These are phyloP conservation scores for Coemansia sp. DNA, from an alignment of 192 early-diverging fungal genomes.

Conservation along the genomic window DNA sequence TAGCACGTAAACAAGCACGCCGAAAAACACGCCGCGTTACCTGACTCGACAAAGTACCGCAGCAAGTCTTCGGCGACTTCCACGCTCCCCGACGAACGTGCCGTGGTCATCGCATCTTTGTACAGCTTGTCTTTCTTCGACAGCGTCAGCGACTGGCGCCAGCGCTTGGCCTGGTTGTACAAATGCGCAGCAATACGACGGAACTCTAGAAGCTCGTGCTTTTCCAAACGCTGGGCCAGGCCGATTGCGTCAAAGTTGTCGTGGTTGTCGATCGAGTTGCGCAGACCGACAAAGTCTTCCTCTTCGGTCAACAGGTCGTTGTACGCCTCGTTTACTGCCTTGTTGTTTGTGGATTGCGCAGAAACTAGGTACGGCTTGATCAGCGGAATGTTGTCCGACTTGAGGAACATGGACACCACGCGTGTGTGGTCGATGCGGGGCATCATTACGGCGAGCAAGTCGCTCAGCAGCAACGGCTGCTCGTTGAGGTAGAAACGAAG, in stretches of 20 bases:
- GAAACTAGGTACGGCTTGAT: slow-evolving; percentile 95
- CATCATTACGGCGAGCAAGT: slow-evolving; percentile 84
- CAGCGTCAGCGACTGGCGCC: slow-evolving; percentile 90
- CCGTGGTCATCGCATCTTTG: slow-evolving; percentile 99
- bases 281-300: slow-evolving; percentile 91
- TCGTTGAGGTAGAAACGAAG: slow-evolving; percentile 95
- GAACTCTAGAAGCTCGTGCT: slow-evolving; percentile 97
- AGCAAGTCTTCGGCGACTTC: slow-evolving; percentile 94
- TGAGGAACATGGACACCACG: slow-evolving; percentile 96
- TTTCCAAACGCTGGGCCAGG: slow-evolving; percentile 88
- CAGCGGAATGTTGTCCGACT: slow-evolving; percentile 95
- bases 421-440: slow-evolving; percentile 95
- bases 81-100: slow-evolving; percentile 81
- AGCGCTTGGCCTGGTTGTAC: slow-evolving; percentile 95
- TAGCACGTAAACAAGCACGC: slow-evolving; percentile 93
- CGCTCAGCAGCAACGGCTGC: slow-evolving; percentile 92
- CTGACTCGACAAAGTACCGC: slow-evolving; percentile 91
- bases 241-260: slow-evolving; percentile 94
- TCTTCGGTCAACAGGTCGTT: slow-evolving; percentile 98
- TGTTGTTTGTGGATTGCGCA: slow-evolving; percentile 92
- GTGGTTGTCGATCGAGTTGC: slow-evolving; percentile 91
- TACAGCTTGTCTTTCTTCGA: slow-evolving; percentile 97
- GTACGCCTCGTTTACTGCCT: slow-evolving; percentile 91
- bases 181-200: slow-evolving; percentile 94
- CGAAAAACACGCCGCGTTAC: slow-evolving; percentile 92